Percentiles rank a stretch among this genome's conserved stretches.
phyloP scores from a whole-genome alignment of 768 basidiomycete genomes.

The Heimioporus sp. region DNA sequence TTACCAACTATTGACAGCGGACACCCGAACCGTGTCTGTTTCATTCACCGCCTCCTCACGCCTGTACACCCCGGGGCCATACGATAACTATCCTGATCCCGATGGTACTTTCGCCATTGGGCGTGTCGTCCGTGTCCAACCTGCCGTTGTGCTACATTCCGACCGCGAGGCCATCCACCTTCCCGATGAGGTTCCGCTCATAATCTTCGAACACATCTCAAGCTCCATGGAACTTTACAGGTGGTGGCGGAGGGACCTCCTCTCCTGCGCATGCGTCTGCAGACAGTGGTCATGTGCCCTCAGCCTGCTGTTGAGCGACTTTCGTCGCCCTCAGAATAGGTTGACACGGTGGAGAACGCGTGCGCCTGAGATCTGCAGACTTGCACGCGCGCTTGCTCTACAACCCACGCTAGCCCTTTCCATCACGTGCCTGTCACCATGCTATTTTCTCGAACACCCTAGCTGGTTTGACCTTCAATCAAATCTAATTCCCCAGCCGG shows the following conservation, averaged over 20 bases:
- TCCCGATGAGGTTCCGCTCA: no score
- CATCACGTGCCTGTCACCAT: background rate
- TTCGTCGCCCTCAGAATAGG: background rate
- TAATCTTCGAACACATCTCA: no score
- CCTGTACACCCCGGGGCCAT: no score
- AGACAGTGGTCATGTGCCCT: background rate
- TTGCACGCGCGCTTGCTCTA: background rate
- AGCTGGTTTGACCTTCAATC: background rate
- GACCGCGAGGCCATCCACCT: no score
- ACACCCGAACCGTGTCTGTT: no score
- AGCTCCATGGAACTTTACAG: background rate
- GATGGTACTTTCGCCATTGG: no score
- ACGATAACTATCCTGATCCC: no score
- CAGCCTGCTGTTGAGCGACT: background rate
- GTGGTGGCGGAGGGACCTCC: background rate
- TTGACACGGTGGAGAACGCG: background rate
- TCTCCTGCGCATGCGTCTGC: background rate
- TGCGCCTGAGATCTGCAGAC: background rate
- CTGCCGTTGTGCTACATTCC: no score
- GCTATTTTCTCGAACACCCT: background rate
- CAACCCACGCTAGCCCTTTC: background rate
- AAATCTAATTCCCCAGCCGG: no score
- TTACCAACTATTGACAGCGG: no score
- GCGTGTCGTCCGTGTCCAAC: no score
- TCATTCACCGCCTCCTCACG: no score